Conservation (phyloP, 1,284 basidiomycete genomes). For the Coriolopsis trogii region DNA sequence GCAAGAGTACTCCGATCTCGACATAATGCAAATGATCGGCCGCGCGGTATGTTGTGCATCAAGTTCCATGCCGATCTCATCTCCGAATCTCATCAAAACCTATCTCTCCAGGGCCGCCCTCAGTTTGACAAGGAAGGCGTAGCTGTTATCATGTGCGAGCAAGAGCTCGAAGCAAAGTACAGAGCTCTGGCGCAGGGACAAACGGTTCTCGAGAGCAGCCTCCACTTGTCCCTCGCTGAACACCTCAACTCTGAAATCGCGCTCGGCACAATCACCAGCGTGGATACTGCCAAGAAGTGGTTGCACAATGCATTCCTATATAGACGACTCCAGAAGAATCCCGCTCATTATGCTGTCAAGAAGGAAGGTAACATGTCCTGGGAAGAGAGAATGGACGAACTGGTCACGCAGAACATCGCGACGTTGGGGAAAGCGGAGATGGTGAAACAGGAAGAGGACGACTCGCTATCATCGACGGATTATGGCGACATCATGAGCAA, state of each 20-base stretch:
- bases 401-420: slow-evolving; percentile 68
- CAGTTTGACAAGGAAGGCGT: slow-evolving; percentile 86
- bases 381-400: slow-evolving; percentile 69
- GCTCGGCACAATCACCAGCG: slow-evolving; percentile 74
- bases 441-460: slow-evolving; percentile 47
- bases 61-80: background rate
- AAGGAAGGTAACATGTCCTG: slow-evolving; percentile 64
- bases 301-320: slow-evolving; percentile 81
- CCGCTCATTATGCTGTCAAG: slow-evolving; percentile 69
- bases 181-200: slow-evolving; percentile 62
- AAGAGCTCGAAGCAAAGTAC: slow-evolving; percentile 74
- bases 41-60: slow-evolving; percentile 61
- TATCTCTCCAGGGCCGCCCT: slow-evolving; percentile 72
- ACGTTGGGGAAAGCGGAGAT: slow-evolving; percentile 63
- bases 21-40: slow-evolving; percentile 86
- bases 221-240: slow-evolving; percentile 84
- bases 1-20: slow-evolving; percentile 80
- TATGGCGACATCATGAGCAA: slow-evolving; percentile 87
- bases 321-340: slow-evolving; percentile 83
- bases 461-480: slow-evolving; percentile 60
- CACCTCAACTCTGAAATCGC: slow-evolving; percentile 94
- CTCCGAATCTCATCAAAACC: background rate
- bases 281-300: slow-evolving; percentile 79
- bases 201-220: slow-evolving; percentile 81
- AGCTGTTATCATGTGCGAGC: slow-evolving; percentile 81